These are phyloP conservation scores for Ploettnerulaceae sp. DNA, from an alignment of 2,329 filamentous ascomycete species.

Conservation along the genomic window DNA sequence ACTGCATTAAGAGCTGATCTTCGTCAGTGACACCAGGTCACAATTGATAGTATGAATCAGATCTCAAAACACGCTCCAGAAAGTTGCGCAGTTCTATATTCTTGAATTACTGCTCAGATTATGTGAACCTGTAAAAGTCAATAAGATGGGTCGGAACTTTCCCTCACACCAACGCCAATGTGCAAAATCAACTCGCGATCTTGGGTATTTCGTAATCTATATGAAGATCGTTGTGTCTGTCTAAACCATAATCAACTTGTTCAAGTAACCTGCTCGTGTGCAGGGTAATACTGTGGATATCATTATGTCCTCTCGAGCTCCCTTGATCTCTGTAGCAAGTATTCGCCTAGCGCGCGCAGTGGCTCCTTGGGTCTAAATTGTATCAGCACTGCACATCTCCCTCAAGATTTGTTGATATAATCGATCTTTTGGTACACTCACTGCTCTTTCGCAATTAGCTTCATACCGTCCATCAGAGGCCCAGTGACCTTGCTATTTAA, in stretches of 20 bases:
- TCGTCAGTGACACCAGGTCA: conserved; percentile 25
- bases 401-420: too few species aligned
- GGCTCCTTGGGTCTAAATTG: conserved; percentile 58
- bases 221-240: too few species aligned
- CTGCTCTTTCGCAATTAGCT: conserved; percentile 65
- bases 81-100: conserved; percentile 6
- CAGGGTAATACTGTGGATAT: neutral
- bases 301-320: conserved; percentile 48
- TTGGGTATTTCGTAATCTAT: too few species aligned
- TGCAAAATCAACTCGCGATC: too few species aligned
- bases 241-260: too few species aligned
- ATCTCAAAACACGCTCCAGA: conserved; percentile 29
- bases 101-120: neutral
- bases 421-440: conserved; percentile 40
- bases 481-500: conserved; percentile 67
- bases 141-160: too few species aligned
- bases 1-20: conserved; percentile 30
- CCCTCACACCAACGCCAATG: too few species aligned
- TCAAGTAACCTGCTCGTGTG: neutral
- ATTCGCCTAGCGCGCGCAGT: conserved; percentile 65
- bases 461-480: conserved; percentile 69
- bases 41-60: conserved; percentile 29
- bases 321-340: conserved; percentile 60
- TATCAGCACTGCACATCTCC: conserved; percentile 9
- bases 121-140: too few species aligned